Base-by-base conservation (phyloP, 176 grass and related monocot genomes). In the Avena insularis region DNA sequence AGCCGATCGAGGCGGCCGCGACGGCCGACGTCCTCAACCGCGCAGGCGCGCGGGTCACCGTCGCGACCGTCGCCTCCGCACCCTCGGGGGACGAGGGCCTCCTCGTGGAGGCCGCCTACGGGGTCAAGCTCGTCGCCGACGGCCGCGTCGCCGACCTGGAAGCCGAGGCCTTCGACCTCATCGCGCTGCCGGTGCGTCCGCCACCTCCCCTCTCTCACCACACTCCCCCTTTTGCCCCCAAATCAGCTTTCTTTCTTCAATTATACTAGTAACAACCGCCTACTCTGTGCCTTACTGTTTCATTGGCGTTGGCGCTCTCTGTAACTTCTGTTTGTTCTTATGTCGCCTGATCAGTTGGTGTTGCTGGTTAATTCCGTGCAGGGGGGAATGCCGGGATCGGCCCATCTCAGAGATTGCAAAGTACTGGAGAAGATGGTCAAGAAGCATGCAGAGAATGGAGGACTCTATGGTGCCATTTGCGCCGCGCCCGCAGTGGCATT, bases 321-420 rank as follows among this genome's bases (percentile, higher is more conserved):
- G 27, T 16, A 76, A 33, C 43, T 15, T 69, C 35, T 33, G 4
- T 0, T 20, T 51, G 17, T 61, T 72, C 4, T 57, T 21, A 1
- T 2, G 35, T 50, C 25, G 62, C 49, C 20, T 89, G 75, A 58
- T 43, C 19, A n/a, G 58, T 36, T 78, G 1, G 17, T 35, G 3
- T 19, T 27, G 23, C 19, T 43, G 31, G 4, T 75, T 76, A 53
- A 83, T 46, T 75, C 55, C 66, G 47, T 88, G 57, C 17, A 96
- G 97, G 94, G 97, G 51, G 97, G 97, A 71, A 90, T 96, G 66
- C 90, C 90, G 17, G 97, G 97, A 9, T 87, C 93, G 11, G 49
- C 19, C 31, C 91, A 92, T 68, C 89, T 98, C 23, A 85, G 92
- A 79, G 90, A 98, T 45, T 96, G 90, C 65, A 79, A 81, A 33